Percentiles rank a stretch among this genome's conserved stretches.
Evolutionary conservation across 75 land plant species (phyloP).

Genomic region (Pinus taeda): DNA sequence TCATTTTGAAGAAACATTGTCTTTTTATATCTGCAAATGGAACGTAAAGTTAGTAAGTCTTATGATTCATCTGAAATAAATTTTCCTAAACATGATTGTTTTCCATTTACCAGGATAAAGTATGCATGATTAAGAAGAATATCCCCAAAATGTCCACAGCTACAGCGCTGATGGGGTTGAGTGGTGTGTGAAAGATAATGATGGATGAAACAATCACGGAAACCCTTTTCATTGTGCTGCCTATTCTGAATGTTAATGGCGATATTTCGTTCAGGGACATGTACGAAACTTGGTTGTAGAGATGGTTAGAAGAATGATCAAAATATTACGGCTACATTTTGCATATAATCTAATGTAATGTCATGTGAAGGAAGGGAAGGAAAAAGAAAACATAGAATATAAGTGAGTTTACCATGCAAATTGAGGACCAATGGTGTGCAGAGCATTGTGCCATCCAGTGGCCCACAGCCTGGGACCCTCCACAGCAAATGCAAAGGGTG

Average conservation of each 20-base stretch:
- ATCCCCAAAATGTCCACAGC: constrained; percentile 58
- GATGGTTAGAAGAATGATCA: constrained; percentile 19
- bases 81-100: no score
- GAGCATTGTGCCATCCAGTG: constrained; percentile 54
- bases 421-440: constrained; percentile 50
- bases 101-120: no score
- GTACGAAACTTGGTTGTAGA: constrained; percentile 81
- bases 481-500: constrained; percentile 72
- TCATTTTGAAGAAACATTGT: no score
- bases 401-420: constrained; percentile 62
- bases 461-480: constrained; percentile 73
- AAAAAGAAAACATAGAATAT: no score
- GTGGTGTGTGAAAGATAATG: constrained; percentile 75
- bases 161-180: constrained; percentile 66
- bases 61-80: no score
- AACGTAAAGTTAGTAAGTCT: no score
- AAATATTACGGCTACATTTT: no score
- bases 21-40: no score
- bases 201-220: constrained; percentile 61
- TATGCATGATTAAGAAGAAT: no score
- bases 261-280: constrained; percentile 82
- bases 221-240: constrained; percentile 79
- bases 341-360: no score
- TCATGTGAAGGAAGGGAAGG: no score
- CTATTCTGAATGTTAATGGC: constrained; percentile 71